phyloP scores from a whole-genome alignment of 306 rosid genomes.

The Geum urbanum region DNA sequence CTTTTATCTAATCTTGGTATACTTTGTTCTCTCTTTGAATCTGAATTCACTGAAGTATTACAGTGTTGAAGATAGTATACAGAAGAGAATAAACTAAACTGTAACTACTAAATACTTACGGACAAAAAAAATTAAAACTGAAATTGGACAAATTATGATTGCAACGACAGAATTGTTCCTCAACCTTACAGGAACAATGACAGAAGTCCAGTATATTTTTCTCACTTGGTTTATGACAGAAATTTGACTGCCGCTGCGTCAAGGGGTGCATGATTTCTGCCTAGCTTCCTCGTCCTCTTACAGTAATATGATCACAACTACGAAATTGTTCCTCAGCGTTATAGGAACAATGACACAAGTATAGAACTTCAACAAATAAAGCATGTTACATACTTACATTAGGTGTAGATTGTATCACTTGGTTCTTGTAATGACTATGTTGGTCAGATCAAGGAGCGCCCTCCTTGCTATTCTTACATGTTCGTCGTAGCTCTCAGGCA shows the following conservation, averaged over 20 bases:
- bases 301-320: not conserved
- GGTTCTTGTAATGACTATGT: too few relatives aligned
- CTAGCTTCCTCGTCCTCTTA: slow-evolving; percentile 68
- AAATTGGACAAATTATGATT: not conserved
- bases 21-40: not conserved
- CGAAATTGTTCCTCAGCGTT: too few relatives aligned
- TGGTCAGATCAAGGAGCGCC: too few relatives aligned
- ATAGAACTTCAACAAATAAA: too few relatives aligned
- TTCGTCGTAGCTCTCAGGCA: too few relatives aligned
- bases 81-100: too few relatives aligned
- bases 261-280: slow-evolving; percentile 68
- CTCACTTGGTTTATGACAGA: slow-evolving; percentile 72
- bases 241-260: slow-evolving; percentile 82
- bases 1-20: not conserved
- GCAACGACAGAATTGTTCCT: slow-evolving; percentile 2
- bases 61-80: too few relatives aligned
- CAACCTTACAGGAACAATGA: slow-evolving; percentile 6
- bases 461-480: too few relatives aligned
- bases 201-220: not conserved
- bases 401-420: too few relatives aligned
- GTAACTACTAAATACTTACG: too few relatives aligned
- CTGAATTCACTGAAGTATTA: not conserved
- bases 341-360: not conserved
- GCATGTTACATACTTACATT: too few relatives aligned
- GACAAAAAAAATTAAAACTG: too few relatives aligned